phyloP scores from a whole-genome alignment of 1,284 basidiomycete species.

The Leccinum variabile region DNA sequence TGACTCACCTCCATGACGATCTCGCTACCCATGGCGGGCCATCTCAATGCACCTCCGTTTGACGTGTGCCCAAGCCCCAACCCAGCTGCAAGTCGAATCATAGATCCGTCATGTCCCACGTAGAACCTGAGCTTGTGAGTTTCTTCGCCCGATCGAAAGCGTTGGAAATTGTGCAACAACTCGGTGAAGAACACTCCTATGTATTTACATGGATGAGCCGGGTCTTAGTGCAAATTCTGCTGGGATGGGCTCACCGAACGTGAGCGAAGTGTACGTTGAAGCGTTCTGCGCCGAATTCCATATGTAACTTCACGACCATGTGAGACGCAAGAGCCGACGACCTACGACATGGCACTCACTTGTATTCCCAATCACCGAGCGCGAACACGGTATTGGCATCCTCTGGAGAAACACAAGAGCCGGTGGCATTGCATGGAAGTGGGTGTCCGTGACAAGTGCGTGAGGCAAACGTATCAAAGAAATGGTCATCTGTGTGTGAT shows the following conservation, averaged over 20 bases:
- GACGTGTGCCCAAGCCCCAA: conserved; percentile 42
- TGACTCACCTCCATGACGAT: conserved; percentile 49
- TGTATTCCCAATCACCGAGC: conserved; percentile 50
- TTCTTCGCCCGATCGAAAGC: conserved; percentile 34
- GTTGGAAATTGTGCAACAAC: conserved; percentile 34
- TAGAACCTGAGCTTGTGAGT: conserved; percentile 43
- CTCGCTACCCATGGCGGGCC: conserved; percentile 54
- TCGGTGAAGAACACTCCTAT: conserved; percentile 42
- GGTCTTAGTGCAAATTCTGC: not conserved
- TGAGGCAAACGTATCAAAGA: conserved; percentile 52
- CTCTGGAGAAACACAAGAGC: conserved; percentile 43
- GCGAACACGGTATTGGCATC: conserved; percentile 47
- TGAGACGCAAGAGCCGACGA: conserved; percentile 5
- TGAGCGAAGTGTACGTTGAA: conserved; percentile 46
- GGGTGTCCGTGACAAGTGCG: conserved; percentile 50
- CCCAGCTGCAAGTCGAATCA: conserved; percentile 49
- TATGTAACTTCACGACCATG: conserved; percentile 42
- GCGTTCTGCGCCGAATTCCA: conserved; percentile 48
- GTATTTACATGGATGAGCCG: not conserved
- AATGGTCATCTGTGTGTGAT: conserved; percentile 39
- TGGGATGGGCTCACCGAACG: conserved; percentile 40
- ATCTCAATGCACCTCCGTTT: conserved; percentile 38
- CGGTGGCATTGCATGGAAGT: conserved; percentile 48
- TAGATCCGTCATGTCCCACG: conserved; percentile 52
- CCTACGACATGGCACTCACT: conserved; percentile 34